Evolutionary conservation across 768 basidiomycete species (phyloP), one percentile per base, ranked within the genome.

Genomic region (Kwoniella sp.): DNA sequence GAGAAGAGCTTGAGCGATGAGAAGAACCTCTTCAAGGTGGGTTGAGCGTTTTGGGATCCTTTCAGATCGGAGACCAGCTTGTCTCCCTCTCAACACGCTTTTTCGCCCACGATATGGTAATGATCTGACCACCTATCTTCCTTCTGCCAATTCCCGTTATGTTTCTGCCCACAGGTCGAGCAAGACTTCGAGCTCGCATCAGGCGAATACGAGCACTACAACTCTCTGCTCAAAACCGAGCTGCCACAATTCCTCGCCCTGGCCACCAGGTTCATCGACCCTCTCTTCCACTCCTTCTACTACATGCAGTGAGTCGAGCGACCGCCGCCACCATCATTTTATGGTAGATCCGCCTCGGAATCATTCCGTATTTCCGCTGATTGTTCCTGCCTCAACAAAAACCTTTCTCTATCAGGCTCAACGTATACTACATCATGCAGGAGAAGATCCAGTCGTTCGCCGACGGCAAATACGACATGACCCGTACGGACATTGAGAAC

Each of bases 271-370:
- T 97, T 97, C 82, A 92, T 98, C 77, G 90, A 94, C 71, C 96
- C 96, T 0, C 84, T 98, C n/a, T 99, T 97, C 86, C 90, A 95
- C 73, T 95, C 93, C 20, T 93, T 93, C 85, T 99, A 90, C 84
- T 99, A 95, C 81, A 97, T 99, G 93, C 93, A 98, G 92, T 94
- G 75, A 76, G 93, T 87, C 34, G 34, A 23, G 15, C 17, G 29
- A 2, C 23, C 22, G 29, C 50, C 51, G 26, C 28, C 37, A 47
- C 5, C 20, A 29, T 22, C 8, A 48, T 20, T 25, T 50, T 55
- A 0, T 48, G 13, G 7, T 51, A 26, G 31, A 22, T 25, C 20
- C 23, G 55, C 61, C 17, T 34, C 53, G n/a, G n/a, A n/a, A 9
- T 11, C 28, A 59, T 30, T 11, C 4, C n/a, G 20, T 55, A 9